Conservation (phyloP, 2,329 filamentous ascomycete species). For the Calonectria pseudoturangicola region DNA sequence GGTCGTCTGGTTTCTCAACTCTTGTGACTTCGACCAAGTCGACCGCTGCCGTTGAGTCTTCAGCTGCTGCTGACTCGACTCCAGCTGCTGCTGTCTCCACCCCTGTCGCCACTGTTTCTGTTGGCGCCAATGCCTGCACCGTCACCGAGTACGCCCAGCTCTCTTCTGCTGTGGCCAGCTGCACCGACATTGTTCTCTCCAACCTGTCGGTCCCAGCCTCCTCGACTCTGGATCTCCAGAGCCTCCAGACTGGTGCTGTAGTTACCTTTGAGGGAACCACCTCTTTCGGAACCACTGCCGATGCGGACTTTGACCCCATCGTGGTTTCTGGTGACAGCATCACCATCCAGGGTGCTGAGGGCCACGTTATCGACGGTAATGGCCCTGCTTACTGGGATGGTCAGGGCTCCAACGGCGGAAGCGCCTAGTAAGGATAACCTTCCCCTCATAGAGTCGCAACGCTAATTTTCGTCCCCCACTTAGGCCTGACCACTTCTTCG, state of each 20-base stretch:
- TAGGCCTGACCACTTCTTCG: conserved; percentile 69
- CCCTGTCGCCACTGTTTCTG: conserved; percentile 10
- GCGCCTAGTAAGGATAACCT: conserved; percentile 66
- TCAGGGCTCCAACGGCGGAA: conserved; percentile 73
- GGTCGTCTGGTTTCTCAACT: neutral
- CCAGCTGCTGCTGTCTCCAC: neutral
- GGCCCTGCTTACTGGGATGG: conserved; percentile 76
- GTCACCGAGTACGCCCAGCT: conserved; percentile 39
- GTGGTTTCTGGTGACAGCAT: conserved; percentile 74
- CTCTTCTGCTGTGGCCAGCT: conserved; percentile 33
- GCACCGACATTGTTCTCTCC: conserved; percentile 36
- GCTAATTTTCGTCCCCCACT: neutral
- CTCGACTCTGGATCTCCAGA: conserved; percentile 36
- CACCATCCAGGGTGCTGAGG: conserved; percentile 69
- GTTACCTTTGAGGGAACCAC: conserved; percentile 38
- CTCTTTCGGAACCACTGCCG: conserved; percentile 36
- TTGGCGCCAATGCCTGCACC: conserved; percentile 31
- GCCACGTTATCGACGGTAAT: conserved; percentile 71
- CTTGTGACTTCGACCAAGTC: conserved; percentile 21
- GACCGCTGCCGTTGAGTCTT: neutral
- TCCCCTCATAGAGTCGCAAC: too few relatives aligned
- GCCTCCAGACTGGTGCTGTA: conserved; percentile 35
- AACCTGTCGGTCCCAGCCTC: conserved; percentile 34
- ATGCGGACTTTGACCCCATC: conserved; percentile 58
- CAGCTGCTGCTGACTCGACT: neutral